phyloP scores from a whole-genome alignment of 305 asterid genomes.

The Fraxinus nigra region DNA sequence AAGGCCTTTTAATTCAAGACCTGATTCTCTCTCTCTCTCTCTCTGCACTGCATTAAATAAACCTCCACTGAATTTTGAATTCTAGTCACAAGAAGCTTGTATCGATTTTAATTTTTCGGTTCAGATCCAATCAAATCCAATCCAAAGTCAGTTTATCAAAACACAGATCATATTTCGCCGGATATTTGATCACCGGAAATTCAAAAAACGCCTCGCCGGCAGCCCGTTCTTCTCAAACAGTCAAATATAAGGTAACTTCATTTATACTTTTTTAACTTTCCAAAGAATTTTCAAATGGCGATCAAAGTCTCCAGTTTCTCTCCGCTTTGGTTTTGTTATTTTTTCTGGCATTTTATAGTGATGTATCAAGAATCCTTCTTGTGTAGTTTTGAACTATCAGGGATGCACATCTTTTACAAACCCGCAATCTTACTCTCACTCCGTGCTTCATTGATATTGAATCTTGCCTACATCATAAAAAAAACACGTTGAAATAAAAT shows the following conservation, averaged over 20 bases:
- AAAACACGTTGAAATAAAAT: neutral
- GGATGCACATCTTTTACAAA: neutral
- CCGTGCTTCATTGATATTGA: neutral
- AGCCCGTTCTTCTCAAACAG: neutral
- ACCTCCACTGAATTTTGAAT: constrained; percentile 28
- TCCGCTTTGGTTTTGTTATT: neutral
- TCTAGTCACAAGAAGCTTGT: constrained; percentile 50
- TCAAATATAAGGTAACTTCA: constrained; percentile 16
- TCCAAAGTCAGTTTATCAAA: neutral
- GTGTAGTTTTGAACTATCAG: neutral
- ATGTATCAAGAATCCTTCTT: neutral
- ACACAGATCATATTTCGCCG: neutral
- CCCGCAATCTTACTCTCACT: neutral
- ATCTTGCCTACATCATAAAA: neutral
- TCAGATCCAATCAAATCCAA: constrained; percentile 53
- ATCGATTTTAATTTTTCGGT: constrained; percentile 2
- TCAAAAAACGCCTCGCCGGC: constrained; percentile 5
- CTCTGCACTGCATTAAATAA: constrained; percentile 40
- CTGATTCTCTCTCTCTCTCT: constrained; percentile 9
- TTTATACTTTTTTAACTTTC: neutral
- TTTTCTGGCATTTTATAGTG: neutral
- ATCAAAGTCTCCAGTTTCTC: neutral
- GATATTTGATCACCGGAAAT: constrained; percentile 13
- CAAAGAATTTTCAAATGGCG: neutral
- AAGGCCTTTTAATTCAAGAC: neutral